A percentile compares a stretch with the other conserved stretches of the same genome.
Conservation (phyloP, 192 early-diverging fungal genomes). For the Funneliformis mosseae region DNA sequence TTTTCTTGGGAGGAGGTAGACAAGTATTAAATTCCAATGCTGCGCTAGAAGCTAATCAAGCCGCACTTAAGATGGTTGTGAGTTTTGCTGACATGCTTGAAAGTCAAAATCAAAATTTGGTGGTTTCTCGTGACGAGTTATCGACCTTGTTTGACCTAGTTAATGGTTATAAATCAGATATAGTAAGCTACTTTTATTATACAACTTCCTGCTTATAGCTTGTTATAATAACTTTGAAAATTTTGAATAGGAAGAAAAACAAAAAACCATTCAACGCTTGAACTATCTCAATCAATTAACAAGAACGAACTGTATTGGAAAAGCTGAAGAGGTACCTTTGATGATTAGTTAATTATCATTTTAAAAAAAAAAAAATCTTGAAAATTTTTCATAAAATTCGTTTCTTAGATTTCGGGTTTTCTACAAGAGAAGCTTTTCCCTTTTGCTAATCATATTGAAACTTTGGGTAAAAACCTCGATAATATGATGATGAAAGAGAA, state of each 20-base stretch:
- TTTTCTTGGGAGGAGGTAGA: background rate
- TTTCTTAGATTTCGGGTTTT: constrained; percentile 11
- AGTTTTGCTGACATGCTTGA: background rate
- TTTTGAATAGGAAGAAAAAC: constrained; percentile 15
- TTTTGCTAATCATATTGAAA: background rate
- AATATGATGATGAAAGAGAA: background rate
- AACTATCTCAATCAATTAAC: constrained; percentile 7
- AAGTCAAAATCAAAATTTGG: background rate
- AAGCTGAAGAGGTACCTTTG: constrained; percentile 18
- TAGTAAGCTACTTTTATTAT: background rate
- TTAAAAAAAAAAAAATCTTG: background rate
- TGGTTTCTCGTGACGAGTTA: background rate
- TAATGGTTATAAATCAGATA: background rate
- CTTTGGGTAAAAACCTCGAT: constrained; percentile 25
- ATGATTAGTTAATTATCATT: background rate
- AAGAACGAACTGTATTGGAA: background rate
- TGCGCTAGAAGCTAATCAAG: constrained; percentile 12
- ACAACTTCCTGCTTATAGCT: background rate
- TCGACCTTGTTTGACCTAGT: background rate
- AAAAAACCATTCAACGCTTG: background rate
- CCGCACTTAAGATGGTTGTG: background rate
- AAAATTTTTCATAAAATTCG: background rate
- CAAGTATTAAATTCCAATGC: constrained; percentile 19
- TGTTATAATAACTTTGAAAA: background rate
- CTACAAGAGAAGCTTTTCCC: background rate